Evolutionary conservation across 176 grass and related monocot species (phyloP), one percentile per base, ranked within the genome.

Genomic region (Cocos nucifera): DNA sequence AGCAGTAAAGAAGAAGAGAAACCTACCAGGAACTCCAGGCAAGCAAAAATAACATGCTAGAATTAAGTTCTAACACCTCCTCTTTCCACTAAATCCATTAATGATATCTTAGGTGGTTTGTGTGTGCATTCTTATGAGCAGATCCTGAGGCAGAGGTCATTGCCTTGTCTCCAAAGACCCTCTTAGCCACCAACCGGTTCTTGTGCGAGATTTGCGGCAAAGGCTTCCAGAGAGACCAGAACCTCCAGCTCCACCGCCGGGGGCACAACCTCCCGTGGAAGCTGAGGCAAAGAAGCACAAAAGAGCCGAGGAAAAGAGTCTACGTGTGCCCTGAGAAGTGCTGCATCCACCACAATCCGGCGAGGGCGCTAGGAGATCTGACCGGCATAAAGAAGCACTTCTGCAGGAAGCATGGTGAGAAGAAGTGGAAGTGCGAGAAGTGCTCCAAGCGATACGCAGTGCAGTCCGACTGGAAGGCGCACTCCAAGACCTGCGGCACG

Each of bases 381-480:
- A 95, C 91, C 0, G 92, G 87, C 2, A 96, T 96, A 80, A 96
- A 96, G 83, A 96, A 96, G 61, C 91, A 96, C 77, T 96, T 87
- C 83, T 87, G 91, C 81, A 75, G 91, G 14, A 96, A 96, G 83
- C 91, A 96, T 63, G 91, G 91, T 21, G 91, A 96, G 83, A 96
- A 96, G 80, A 90, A 90, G 80, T 96, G 91, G 91, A 96, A 96
- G 78, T 96, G 91, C 74, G 86, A 96, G 51, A 90, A 82, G 83
- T 96, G 91, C 77, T 61, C 44, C 49, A 96, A 96, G 77, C 56
- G 69, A 17, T 96, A 96, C 30, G 91, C 91, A 22, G 91, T 96
- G 21, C 91, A 96, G 83, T 96, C 91, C 5, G 91, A 96, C 75
- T 96, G 91, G 91, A 96, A 96, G 86, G 91, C 86, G 0, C 91